Conservation (phyloP, 192 early-diverging fungal species). For the Gigaspora rosea region DNA sequence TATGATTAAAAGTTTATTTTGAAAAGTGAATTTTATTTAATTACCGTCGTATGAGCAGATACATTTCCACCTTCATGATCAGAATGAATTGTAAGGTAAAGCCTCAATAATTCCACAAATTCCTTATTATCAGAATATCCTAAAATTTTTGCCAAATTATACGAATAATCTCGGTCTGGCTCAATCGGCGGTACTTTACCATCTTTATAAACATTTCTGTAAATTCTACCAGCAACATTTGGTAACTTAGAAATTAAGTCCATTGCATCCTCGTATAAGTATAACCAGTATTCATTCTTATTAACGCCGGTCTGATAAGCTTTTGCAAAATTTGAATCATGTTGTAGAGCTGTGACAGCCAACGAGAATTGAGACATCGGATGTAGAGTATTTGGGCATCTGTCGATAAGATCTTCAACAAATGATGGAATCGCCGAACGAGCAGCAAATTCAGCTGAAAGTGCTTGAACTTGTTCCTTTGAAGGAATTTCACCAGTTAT, state of each 20-base stretch:
- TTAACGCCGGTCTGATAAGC: slow-evolving; percentile 90
- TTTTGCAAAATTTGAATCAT: slow-evolving; percentile 96
- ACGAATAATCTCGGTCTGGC: slow-evolving; percentile 87
- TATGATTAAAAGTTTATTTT: not conserved
- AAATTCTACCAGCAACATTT: slow-evolving; percentile 95
- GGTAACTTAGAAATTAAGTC: slow-evolving; percentile 99
- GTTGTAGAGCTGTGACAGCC: slow-evolving; percentile 96
- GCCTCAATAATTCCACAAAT: slow-evolving; percentile 97
- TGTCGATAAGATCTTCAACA: slow-evolving; percentile 97
- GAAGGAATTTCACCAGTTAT: slow-evolving; percentile 98
- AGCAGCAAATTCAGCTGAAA: slow-evolving; percentile 97
- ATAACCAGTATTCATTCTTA: slow-evolving; percentile 97
- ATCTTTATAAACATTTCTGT: slow-evolving; percentile 98
- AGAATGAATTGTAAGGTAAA: slow-evolving; percentile 99
- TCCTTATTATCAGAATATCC: slow-evolving; percentile 86
- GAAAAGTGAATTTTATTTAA: not conserved
- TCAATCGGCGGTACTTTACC: slow-evolving; percentile 90
- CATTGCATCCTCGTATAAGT: slow-evolving; percentile 95
- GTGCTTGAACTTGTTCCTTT: slow-evolving; percentile 80
- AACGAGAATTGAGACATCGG: slow-evolving; percentile 99
- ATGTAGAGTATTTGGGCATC: slow-evolving; percentile 98
- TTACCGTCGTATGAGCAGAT: slow-evolving; percentile 88
- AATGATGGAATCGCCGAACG: slow-evolving; percentile 88
- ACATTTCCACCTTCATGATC: slow-evolving; percentile 99
- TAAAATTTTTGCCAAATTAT: slow-evolving; percentile 92